Conservation (phyloP, 129 eudicot species). For the Escallonia herrerae region DNA sequence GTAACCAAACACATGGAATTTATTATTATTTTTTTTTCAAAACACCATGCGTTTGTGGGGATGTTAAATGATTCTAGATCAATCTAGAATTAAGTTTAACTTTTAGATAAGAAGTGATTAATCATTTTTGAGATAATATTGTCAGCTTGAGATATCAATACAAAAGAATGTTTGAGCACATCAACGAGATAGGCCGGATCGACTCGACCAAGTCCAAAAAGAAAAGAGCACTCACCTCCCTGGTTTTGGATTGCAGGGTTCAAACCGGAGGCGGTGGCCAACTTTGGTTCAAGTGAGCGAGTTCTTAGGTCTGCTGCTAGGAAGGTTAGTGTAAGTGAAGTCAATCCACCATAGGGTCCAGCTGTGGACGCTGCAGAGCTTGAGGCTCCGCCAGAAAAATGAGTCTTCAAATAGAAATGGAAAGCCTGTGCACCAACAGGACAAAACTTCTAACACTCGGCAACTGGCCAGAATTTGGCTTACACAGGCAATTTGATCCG, state of each 20-base stretch:
- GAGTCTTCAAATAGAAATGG: background rate
- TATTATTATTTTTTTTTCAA: too few relatives aligned
- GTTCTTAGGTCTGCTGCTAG: slow-evolving; percentile 19
- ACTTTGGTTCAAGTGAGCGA: slow-evolving; percentile 18
- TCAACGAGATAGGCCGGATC: slow-evolving; percentile 10
- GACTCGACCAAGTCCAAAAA: slow-evolving; percentile 27
- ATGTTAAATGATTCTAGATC: too few relatives aligned
- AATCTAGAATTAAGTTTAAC: too few relatives aligned
- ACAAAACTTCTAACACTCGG: background rate
- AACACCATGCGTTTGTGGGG: too few relatives aligned
- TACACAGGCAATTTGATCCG: background rate
- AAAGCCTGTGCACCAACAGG: background rate
- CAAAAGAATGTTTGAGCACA: slow-evolving; percentile 13
- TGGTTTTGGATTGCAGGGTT: slow-evolving; percentile 42
- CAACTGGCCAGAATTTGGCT: background rate
- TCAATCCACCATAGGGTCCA: background rate
- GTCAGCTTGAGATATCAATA: too few relatives aligned
- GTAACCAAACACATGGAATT: too few relatives aligned
- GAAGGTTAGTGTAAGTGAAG: slow-evolving; percentile 1
- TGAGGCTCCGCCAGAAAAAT: background rate
- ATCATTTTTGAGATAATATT: too few relatives aligned
- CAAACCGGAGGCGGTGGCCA: slow-evolving; percentile 18
- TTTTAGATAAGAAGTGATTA: too few relatives aligned
- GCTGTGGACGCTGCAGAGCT: slow-evolving; percentile 1
- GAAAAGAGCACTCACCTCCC: slow-evolving; percentile 9